A percentile compares a stretch with the other conserved stretches of the same genome.
Conservation (phyloP, 352 stramenopile species). For the Phytophthora agathidicida region DNA sequence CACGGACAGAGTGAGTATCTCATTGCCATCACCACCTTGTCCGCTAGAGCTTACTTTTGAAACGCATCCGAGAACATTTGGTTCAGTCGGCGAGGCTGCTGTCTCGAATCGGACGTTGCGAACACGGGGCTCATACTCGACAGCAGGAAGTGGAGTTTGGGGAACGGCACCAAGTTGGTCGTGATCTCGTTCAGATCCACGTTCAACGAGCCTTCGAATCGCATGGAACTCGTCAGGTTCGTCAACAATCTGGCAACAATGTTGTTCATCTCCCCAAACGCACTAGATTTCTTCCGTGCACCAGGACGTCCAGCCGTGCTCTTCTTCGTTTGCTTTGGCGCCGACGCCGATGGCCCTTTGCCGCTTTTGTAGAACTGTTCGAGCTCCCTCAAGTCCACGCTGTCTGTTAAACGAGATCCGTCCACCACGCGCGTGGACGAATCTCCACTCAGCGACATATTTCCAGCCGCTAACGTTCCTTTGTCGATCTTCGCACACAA, state of each 20-base stretch:
- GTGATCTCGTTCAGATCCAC: slow-evolving; percentile 99
- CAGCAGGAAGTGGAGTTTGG: slow-evolving; percentile 98
- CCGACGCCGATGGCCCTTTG: slow-evolving; percentile 8
- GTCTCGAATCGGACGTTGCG: slow-evolving; percentile 44
- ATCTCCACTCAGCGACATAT: slow-evolving; percentile 2
- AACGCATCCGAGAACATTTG: slow-evolving; percentile 80
- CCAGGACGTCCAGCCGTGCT: slow-evolving; percentile 3
- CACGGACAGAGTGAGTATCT: slow-evolving; percentile 10
- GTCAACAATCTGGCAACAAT: slow-evolving; percentile 97
- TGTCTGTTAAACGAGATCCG: slow-evolving; percentile 49
- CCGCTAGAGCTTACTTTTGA: slow-evolving; percentile 43
- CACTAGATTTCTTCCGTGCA: slow-evolving; percentile 42
- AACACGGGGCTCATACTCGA: slow-evolving; percentile 78
- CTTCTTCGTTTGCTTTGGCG: slow-evolving; percentile 29
- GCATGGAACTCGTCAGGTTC: slow-evolving; percentile 98
- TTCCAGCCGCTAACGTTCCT: slow-evolving; percentile 7
- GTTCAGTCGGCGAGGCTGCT: slow-evolving; percentile 57
- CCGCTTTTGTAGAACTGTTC: slow-evolving; percentile 59
- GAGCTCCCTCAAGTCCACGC: slow-evolving; percentile 53
- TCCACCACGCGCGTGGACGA: slow-evolving; percentile 24
- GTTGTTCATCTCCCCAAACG: slow-evolving; percentile 99
- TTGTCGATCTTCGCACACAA: slow-evolving; percentile 58
- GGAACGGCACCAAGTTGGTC: slow-evolving; percentile 99
- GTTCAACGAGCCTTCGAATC: slow-evolving; percentile 98
- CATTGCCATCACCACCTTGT: neutral